Conservation (phyloP, 768 basidiomycete species). For the Lepiota subincarnata region DNA sequence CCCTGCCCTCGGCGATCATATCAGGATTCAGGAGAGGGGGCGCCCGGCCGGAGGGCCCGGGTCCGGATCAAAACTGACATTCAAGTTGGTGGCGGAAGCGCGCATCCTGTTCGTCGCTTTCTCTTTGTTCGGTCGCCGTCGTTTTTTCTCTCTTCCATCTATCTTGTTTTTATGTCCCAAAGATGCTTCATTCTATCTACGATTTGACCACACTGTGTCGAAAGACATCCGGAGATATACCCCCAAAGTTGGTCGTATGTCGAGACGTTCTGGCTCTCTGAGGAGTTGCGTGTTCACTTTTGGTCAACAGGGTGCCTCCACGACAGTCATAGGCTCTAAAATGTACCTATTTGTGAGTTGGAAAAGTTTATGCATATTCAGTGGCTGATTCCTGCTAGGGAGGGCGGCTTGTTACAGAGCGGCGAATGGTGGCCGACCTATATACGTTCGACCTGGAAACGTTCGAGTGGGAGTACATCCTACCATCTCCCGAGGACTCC, state of each 20-base stretch:
- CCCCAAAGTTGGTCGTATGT: constrained; percentile 83
- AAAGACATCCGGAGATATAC: constrained; percentile 81
- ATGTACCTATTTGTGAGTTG: constrained; percentile 83
- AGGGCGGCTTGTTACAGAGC: constrained; percentile 80
- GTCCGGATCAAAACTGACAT: constrained; percentile 16
- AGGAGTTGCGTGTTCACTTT: constrained; percentile 5
- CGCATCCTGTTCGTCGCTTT: constrained; percentile 13
- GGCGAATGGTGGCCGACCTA: constrained; percentile 86
- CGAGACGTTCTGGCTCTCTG: not conserved
- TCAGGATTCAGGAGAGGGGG: too few relatives aligned
- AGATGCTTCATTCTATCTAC: constrained; percentile 74
- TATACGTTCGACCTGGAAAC: constrained; percentile 85
- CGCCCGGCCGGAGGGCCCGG: constrained; percentile 15
- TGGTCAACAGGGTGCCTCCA: constrained; percentile 69
- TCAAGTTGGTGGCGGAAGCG: constrained; percentile 12
- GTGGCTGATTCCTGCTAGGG: constrained; percentile 45
- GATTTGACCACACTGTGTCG: constrained; percentile 86
- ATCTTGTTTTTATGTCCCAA: constrained; percentile 14
- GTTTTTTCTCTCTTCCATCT: constrained; percentile 1
- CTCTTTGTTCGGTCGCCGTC: constrained; percentile 16
- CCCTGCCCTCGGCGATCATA: too few relatives aligned
- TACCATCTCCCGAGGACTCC: constrained; percentile 57
- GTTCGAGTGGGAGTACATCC: constrained; percentile 74
- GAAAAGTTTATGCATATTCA: not conserved
- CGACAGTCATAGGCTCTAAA: constrained; percentile 84